These are phyloP conservation scores for Hypoxylon perforatum DNA, from an alignment of 495 filamentous ascomycete genomes.

Conservation along the genomic window DNA sequence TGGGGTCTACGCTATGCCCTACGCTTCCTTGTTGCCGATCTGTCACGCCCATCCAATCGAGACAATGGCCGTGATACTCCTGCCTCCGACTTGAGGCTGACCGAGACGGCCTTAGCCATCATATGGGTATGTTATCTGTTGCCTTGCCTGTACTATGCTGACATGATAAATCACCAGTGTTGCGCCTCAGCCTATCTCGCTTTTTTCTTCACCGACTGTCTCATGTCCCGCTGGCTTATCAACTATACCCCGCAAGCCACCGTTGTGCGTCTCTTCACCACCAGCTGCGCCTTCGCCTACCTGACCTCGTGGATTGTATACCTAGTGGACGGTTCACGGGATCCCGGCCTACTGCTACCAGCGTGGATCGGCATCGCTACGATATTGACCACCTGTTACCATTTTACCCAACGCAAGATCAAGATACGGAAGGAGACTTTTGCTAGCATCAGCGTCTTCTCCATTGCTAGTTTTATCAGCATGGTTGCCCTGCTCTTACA, in stretches of 20 bases:
- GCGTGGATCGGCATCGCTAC: conserved; percentile 89
- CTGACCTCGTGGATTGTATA: conserved; percentile 83
- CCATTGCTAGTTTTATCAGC: conserved; percentile 78
- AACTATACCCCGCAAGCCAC: conserved; percentile 89
- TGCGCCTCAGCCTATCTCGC: conserved; percentile 84
- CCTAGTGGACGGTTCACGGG: conserved; percentile 76
- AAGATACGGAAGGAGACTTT: conserved; percentile 84
- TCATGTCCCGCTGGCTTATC: conserved; percentile 93
- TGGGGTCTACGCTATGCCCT: conserved; percentile 58
- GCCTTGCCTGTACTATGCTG: neutral
- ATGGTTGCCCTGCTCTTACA: conserved; percentile 77
- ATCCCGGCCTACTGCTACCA: conserved; percentile 81
- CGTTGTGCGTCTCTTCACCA: conserved; percentile 83
- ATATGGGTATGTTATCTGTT: conserved; percentile 75
- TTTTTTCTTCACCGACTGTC: conserved; percentile 90
- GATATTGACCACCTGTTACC: conserved; percentile 81
- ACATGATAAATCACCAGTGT: conserved; percentile 65
- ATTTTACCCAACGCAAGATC: conserved; percentile 82
- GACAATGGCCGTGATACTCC: conserved; percentile 32
- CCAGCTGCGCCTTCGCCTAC: conserved; percentile 82
- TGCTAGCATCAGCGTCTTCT: conserved; percentile 80
- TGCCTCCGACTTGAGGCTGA: conserved; percentile 64
- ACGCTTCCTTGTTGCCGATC: conserved; percentile 54
- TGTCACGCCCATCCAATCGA: conserved; percentile 32
- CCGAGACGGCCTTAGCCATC: conserved; percentile 81